Evolutionary conservation across 257 asterid genomes (phyloP).

Genomic region (Sherardia arvensis): DNA sequence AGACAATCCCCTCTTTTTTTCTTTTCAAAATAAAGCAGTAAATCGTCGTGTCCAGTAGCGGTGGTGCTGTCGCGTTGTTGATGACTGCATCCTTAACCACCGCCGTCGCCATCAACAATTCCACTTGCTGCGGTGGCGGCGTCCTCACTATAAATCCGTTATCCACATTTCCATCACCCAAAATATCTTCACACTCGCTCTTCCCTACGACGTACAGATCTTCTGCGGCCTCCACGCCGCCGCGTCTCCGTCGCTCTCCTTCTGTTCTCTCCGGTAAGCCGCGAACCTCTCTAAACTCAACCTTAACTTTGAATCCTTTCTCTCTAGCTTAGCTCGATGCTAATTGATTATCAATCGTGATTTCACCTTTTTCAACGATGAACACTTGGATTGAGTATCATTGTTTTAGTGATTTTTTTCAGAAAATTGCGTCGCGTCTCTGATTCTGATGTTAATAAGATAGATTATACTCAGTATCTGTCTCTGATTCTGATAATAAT

Average conservation of each 20-base stretch:
- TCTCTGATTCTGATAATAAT: neutral
- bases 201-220: neutral
- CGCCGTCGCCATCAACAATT: conserved; percentile 2
- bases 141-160: neutral
- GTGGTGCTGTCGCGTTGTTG: conserved; percentile 1
- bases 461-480: too few relatives aligned
- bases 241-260: neutral
- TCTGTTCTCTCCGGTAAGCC: conserved; percentile 7
- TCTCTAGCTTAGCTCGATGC: neutral
- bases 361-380: neutral
- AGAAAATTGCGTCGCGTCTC: too few relatives aligned
- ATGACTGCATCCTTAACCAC: neutral
- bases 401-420: too few relatives aligned
- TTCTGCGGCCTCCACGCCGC: neutral
- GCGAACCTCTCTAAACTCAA: neutral
- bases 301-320: neutral
- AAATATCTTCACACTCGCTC: neutral
- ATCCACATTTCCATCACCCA: neutral
- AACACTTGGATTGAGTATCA: too few relatives aligned
- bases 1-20: neutral
- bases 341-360: neutral
- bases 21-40: neutral
- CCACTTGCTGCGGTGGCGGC: conserved; percentile 5
- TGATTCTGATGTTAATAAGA: neutral
- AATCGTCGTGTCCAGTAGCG: conserved; percentile 2